Conservation (phyloP, 1,284 basidiomycete species). For the Garcileccinum viscosum region DNA sequence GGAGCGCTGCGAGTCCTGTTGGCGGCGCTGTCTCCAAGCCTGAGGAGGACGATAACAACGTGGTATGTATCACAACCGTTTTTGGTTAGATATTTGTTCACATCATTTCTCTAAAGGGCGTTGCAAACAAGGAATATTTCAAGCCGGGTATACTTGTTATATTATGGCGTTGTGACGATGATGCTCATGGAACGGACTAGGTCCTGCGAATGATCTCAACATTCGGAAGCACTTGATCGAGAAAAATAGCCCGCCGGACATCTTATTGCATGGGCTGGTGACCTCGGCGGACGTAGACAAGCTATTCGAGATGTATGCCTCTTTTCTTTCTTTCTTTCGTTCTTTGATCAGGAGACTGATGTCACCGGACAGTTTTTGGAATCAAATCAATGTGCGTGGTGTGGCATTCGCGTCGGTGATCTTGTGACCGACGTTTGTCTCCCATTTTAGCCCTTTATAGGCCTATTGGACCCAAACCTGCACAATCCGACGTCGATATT, state of each 20-base stretch:
- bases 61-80: slow-evolving; percentile 49
- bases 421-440: slow-evolving; percentile 4
- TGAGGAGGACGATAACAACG: slow-evolving; percentile 66
- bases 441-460: slow-evolving; percentile 66
- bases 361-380: slow-evolving; percentile 59
- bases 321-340: neutral
- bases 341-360: slow-evolving; percentile 13
- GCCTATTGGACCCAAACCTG: slow-evolving; percentile 73
- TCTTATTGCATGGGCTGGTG: slow-evolving; percentile 81
- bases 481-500: slow-evolving; percentile 78
- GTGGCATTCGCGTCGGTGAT: slow-evolving; percentile 27
- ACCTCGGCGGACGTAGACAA: slow-evolving; percentile 82
- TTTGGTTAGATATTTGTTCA: slow-evolving; percentile 35
- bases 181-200: slow-evolving; percentile 36
- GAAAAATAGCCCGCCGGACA: slow-evolving; percentile 81
- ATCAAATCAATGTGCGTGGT: slow-evolving; percentile 67
- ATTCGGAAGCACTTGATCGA: slow-evolving; percentile 79
- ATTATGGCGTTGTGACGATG: neutral
- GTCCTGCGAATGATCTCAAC: slow-evolving; percentile 72
- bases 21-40: slow-evolving; percentile 22
- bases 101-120: slow-evolving; percentile 42
- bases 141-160: slow-evolving; percentile 60
- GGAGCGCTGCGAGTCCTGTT: slow-evolving; percentile 13
- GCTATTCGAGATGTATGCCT: slow-evolving; percentile 80
- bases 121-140: slow-evolving; percentile 85